Evolutionary conservation across 495 filamentous ascomycete species (phyloP), one percentile per base, ranked within the genome.

Genomic region (Niebla homalea): DNA sequence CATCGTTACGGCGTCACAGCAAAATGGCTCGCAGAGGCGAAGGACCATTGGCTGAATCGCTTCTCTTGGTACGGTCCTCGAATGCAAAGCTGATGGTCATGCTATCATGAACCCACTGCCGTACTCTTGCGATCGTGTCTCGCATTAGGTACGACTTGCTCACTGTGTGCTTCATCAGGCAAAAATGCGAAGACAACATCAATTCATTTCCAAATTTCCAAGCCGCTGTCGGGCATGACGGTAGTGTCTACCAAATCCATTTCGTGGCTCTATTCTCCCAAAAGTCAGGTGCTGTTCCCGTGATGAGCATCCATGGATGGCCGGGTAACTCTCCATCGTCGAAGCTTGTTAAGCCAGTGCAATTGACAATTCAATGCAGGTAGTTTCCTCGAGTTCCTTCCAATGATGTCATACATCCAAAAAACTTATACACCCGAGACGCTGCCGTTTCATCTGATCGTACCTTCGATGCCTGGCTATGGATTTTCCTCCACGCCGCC

Each of bases 151-250:
- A n/a, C n/a, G 39, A 15, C 39, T 19, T 20, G n/a, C n/a, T 10
- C 39, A 23, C 8, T 12, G 18, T 42, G 29, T 32, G 29, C 7
- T 23, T 46, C 36, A 35, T 12, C 16, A 74, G 73, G 76, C 69
- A 71, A 55, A 56, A 67, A 7, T 60, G 63, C 12, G 79, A 85
- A 57, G 54, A 64, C 11, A 67, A 68, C 32, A 77, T 81, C 46
- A 85, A 87, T 64, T 69, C 60, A 10, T 75, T 81, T 53, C 79
- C 81, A 2, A 76, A 87, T 52, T 86, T 72, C 64, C 77, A 57
- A 0, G 65, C 68, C 10, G 56, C 63, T 3, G 63, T 85, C 21
- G 65, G 71, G 36, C 67, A 70, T 20, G 57, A 68, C 3, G 59
- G 57, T 5, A 61, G 64, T 21, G 57, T 63, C 4, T 60, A 74